Conservation (phyloP, 202 grass and related monocot species). For the Eragrostis tef region DNA sequence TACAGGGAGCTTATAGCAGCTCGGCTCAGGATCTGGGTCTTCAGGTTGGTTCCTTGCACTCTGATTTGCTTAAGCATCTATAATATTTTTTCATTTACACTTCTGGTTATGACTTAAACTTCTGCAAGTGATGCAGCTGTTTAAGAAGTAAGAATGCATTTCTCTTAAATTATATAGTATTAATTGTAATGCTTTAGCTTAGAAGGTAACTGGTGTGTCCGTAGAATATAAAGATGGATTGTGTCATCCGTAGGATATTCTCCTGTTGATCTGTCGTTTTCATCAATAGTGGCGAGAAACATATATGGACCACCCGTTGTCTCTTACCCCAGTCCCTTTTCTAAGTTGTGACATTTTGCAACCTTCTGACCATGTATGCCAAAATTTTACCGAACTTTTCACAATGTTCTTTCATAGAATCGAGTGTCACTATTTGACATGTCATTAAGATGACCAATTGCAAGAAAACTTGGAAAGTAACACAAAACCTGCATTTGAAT, state of each 20-base stretch:
- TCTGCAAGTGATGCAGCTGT: too few species aligned
- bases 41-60: slow-evolving; percentile 49
- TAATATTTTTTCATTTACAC: too few species aligned
- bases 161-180: too few species aligned
- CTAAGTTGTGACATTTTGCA: background rate
- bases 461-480: too few species aligned
- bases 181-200: background rate
- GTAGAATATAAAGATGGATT: too few species aligned
- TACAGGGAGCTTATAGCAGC: slow-evolving; percentile 71
- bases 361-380: background rate
- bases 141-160: too few species aligned
- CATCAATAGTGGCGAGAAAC: background rate
- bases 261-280: slow-evolving; percentile 1
- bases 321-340: background rate
- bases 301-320: background rate
- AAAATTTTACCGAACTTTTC: background rate
- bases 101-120: too few species aligned
- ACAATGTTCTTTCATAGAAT: too few species aligned
- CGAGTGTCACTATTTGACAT: background rate
- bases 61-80: too few species aligned
- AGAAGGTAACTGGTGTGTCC: background rate
- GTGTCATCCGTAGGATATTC: background rate
- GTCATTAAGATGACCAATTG: too few species aligned
- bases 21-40: slow-evolving; percentile 82
- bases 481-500: too few species aligned